Evolutionary conservation across 2,329 filamentous ascomycete species (phyloP).

Genomic region (Alternaria tenuissima): DNA sequence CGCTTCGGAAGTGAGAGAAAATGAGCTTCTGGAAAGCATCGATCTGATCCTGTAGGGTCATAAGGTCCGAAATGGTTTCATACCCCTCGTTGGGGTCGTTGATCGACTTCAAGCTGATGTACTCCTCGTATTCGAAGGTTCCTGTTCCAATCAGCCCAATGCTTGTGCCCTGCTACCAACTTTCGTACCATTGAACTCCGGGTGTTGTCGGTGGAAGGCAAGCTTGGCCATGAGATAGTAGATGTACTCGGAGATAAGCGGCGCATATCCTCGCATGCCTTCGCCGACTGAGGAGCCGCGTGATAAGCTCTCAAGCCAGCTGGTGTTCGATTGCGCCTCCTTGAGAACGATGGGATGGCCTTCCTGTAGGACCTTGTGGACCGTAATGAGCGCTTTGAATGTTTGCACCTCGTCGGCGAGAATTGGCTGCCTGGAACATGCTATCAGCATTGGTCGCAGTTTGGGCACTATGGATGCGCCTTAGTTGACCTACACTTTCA

Average conservation of each 20-base stretch:
- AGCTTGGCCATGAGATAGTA: conserved; percentile 94
- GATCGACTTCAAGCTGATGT: conserved; percentile 96
- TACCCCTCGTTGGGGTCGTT: conserved; percentile 98
- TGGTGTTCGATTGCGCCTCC: conserved; percentile 86
- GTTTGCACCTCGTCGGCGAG: conserved; percentile 98
- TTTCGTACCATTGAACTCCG: conserved; percentile 86
- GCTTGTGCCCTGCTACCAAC: neutral
- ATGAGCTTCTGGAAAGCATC: conserved; percentile 98
- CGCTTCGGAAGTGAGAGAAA: conserved; percentile 92
- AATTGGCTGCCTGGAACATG: conserved; percentile 80
- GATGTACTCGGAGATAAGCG: conserved; percentile 95
- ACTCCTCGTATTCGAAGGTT: conserved; percentile 98
- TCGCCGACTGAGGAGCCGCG: conserved; percentile 79
- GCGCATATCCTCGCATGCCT: conserved; percentile 85
- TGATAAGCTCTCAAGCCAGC: conserved; percentile 92
- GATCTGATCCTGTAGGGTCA: conserved; percentile 97
- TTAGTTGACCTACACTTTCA: conserved; percentile 81
- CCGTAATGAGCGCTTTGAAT: conserved; percentile 96
- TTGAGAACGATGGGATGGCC: conserved; percentile 87
- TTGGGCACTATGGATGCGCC: neutral
- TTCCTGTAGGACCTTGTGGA: conserved; percentile 97
- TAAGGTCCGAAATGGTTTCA: conserved; percentile 95
- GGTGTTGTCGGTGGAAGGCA: conserved; percentile 94
- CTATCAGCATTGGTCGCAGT: conserved; percentile 21
- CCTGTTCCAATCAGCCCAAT: conserved; percentile 51